Conservation (phyloP, 495 filamentous ascomycete species). For the Physcia stellaris region DNA sequence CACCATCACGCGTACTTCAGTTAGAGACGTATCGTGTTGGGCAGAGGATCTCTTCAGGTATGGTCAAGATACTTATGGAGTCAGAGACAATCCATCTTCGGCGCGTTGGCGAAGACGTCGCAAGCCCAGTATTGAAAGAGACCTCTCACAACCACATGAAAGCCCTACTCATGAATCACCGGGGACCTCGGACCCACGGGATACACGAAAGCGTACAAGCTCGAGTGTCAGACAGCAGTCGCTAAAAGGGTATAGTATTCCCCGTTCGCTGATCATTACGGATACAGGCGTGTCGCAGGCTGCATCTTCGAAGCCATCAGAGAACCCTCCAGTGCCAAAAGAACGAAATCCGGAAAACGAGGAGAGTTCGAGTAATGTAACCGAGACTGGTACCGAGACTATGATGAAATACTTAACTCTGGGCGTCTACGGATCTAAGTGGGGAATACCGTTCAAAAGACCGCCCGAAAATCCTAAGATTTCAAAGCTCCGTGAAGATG, state of each 20-base stretch:
- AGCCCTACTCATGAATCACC: not conserved
- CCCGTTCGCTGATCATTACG: constrained; percentile 11
- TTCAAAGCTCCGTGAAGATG: constrained; percentile 14
- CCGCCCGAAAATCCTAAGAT: constrained; percentile 17
- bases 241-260: constrained; percentile 7
- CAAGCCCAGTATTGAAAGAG: constrained; percentile 8
- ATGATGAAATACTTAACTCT: constrained; percentile 48
- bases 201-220: not conserved
- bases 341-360: not conserved
- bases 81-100: constrained; percentile 56
- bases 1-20: constrained; percentile 45
- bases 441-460: constrained; percentile 31
- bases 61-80: constrained; percentile 68
- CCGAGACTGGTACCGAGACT: constrained; percentile 25
- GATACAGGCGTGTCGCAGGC: not conserved
- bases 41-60: constrained; percentile 69
- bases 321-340: not conserved
- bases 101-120: constrained; percentile 32
- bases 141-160: not conserved
- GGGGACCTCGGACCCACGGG: not conserved
- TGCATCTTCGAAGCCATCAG: not conserved
- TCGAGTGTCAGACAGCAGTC: not conserved
- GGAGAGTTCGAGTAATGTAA: not conserved
- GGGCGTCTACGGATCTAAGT: constrained; percentile 43
- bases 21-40: constrained; percentile 62